Percentiles rank a stretch among this genome's conserved stretches.
Conservation (phyloP, 2,329 filamentous ascomycete species). For the Boeremia exigua region DNA sequence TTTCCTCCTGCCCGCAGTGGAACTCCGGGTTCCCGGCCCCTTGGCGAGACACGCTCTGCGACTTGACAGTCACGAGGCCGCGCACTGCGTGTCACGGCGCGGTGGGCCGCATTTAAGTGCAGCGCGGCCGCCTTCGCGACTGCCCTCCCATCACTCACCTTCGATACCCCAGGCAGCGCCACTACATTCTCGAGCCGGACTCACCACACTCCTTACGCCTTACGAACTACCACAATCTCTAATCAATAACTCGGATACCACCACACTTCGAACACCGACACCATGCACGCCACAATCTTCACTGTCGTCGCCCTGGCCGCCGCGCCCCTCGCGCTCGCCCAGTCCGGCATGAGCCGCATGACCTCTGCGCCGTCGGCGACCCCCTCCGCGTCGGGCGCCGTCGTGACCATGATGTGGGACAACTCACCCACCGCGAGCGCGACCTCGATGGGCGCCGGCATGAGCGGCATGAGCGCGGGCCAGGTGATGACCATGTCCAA, state of each 20-base stretch:
- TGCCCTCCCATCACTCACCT: background rate
- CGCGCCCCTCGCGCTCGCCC: conserved; percentile 12
- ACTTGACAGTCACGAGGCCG: conserved; percentile 7
- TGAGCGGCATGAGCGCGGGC: conserved; percentile 28
- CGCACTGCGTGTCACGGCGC: conserved; percentile 7
- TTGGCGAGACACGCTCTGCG: conserved; percentile 9
- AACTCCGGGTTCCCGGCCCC: conserved; percentile 8
- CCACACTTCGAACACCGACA: background rate
- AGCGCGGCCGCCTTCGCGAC: background rate
- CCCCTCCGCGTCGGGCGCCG: conserved; percentile 11
- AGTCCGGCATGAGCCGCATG: conserved; percentile 10
- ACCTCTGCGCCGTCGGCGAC: conserved; percentile 14
- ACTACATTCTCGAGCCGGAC: conserved; percentile 22
- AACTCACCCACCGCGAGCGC: conserved; percentile 7
- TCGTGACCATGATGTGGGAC: conserved; percentile 29
- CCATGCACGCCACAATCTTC: conserved; percentile 14
- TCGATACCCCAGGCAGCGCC: conserved; percentile 11
- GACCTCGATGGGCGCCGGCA: conserved; percentile 42
- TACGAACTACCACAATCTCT: background rate
- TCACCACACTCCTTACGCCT: conserved; percentile 21
- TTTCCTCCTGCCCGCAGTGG: background rate
- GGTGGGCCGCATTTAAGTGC: background rate
- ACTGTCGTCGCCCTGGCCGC: conserved; percentile 15
- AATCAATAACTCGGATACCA: background rate
- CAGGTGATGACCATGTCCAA: conserved; percentile 34